A percentile compares a stretch with the other conserved stretches of the same genome.
Conservation (phyloP, 2,329 filamentous ascomycete species). For the Colletotrichum brevisporum region DNA sequence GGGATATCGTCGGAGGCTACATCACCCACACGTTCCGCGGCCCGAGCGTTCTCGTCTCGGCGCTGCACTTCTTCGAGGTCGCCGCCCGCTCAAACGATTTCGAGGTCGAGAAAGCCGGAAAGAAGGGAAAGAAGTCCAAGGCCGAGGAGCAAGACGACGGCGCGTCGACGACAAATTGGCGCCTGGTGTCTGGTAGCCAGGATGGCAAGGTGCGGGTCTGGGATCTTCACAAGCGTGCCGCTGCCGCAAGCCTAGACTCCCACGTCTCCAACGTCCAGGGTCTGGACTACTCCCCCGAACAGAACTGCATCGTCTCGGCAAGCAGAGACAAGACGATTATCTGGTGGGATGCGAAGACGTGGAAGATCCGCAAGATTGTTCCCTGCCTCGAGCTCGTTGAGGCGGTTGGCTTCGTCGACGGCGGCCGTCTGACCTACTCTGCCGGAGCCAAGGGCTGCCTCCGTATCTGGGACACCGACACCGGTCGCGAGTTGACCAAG, state of each 20-base stretch:
- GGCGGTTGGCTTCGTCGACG: slow-evolving; percentile 81
- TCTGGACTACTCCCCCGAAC: slow-evolving; percentile 82
- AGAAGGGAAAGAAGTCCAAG: slow-evolving; percentile 60
- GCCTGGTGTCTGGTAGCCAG: slow-evolving; percentile 91
- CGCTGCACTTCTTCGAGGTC: slow-evolving; percentile 91
- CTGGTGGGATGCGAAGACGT: slow-evolving; percentile 88
- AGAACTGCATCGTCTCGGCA: slow-evolving; percentile 84
- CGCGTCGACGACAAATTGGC: slow-evolving; percentile 70
- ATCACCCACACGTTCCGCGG: slow-evolving; percentile 96
- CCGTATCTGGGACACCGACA: slow-evolving; percentile 85
- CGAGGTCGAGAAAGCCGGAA: slow-evolving; percentile 56
- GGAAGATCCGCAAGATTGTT: slow-evolving; percentile 85
- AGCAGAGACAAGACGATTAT: slow-evolving; percentile 95
- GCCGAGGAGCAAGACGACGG: slow-evolving; percentile 56
- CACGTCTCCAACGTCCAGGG: slow-evolving; percentile 96
- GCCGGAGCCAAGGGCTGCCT: slow-evolving; percentile 88
- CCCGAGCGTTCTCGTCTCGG: slow-evolving; percentile 91
- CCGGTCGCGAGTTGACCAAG: slow-evolving; percentile 82
- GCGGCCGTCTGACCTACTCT: slow-evolving; percentile 82
- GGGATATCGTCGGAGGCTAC: slow-evolving; percentile 92
- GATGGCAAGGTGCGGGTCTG: slow-evolving; percentile 94
- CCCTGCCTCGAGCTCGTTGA: slow-evolving; percentile 91
- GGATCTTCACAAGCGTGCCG: slow-evolving; percentile 88
- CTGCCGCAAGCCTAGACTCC: slow-evolving; percentile 84
- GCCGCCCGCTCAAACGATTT: slow-evolving; percentile 59